Percentiles rank a stretch among this genome's conserved stretches.
Conservation (phyloP, 2,329 filamentous ascomycete species). For the Colletotrichum gigasporum region DNA sequence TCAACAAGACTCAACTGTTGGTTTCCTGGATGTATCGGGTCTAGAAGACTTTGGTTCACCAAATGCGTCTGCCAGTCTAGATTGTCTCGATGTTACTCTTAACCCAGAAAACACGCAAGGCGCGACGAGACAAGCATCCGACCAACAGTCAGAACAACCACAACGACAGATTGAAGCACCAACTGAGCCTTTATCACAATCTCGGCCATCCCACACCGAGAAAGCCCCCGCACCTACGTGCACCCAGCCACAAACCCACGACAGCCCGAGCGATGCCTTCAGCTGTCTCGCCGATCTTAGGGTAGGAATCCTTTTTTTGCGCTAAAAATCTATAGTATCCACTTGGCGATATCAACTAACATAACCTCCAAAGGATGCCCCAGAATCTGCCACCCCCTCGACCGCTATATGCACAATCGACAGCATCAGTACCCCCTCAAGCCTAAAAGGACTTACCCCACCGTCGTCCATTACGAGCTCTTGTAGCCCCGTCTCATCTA, state of each 20-base stretch:
- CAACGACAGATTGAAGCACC: not conserved
- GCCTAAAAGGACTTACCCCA: not conserved
- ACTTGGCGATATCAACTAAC: too few species aligned
- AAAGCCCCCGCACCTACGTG: not conserved
- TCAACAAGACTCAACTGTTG: not conserved
- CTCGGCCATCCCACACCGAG: not conserved
- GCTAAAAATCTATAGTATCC: too few species aligned
- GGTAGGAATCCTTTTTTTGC: not conserved
- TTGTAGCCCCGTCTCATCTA: not conserved
- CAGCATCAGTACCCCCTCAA: not conserved
- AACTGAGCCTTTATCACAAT: not conserved
- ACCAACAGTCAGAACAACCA: not conserved
- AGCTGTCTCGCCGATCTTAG: not conserved
- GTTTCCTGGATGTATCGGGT: not conserved
- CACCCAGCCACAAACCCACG: not conserved
- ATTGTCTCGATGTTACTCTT: not conserved
- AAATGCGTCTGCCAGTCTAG: not conserved
- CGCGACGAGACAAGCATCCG: not conserved
- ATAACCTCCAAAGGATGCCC: not conserved
- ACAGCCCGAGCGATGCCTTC: slow-evolving; percentile 8
- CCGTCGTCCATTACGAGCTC: not conserved
- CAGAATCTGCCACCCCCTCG: not conserved
- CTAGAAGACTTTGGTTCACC: slow-evolving; percentile 1
- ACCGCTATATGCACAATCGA: not conserved
- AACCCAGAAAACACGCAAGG: not conserved